Conservation (phyloP, 805 yeast genomes). For the Zygosaccharomyces pseudorouxii region DNA sequence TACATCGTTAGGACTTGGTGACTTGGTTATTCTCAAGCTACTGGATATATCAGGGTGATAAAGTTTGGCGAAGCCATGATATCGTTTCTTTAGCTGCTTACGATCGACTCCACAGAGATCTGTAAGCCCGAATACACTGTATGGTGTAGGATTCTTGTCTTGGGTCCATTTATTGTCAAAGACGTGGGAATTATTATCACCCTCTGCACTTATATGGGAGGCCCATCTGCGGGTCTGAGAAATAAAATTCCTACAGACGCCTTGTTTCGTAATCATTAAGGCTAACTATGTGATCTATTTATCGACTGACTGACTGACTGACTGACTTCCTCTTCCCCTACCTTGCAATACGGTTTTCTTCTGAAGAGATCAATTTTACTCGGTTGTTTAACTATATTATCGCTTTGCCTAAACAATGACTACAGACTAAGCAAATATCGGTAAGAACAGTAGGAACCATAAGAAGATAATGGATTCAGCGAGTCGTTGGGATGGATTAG, state of each 20-base stretch:
- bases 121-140: conserved; percentile 54
- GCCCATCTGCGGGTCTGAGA: conserved; percentile 1
- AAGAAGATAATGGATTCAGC: conserved; percentile 5
- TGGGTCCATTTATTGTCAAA: conserved; percentile 52
- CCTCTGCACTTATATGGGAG: not conserved
- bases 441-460: not conserved
- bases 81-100: conserved; percentile 43
- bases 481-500: conserved; percentile 55
- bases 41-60: conserved; percentile 73
- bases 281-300: not conserved
- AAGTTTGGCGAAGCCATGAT: conserved; percentile 58
- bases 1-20: conserved; percentile 5
- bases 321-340: not conserved
- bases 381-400: not conserved
- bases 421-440: not conserved
- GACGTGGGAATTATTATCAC: not conserved
- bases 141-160: conserved; percentile 56
- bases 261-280: not conserved
- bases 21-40: conserved; percentile 25
- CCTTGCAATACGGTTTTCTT: not conserved
- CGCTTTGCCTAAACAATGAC: not conserved
- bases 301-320: too few species aligned
- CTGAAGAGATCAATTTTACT: not conserved
- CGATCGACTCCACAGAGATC: conserved; percentile 35
- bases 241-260: not conserved